Base-by-base conservation (phyloP, 495 filamentous ascomycete genomes). In the Cairneyella variabilis region DNA sequence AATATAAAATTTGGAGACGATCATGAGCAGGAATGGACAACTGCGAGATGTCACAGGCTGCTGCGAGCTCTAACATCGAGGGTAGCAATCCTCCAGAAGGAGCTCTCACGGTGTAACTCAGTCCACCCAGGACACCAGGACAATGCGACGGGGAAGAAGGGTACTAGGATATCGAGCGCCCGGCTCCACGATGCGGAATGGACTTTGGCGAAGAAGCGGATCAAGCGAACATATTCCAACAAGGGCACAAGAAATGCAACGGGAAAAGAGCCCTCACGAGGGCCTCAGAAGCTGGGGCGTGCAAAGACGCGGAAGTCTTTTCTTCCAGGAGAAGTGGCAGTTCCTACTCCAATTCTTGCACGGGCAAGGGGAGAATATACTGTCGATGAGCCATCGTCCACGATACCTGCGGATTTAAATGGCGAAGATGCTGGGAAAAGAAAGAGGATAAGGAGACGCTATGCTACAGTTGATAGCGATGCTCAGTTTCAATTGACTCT, bases 11-110 rank as follows among this genome's bases (percentile, higher is more conserved):
- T 51, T 7, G 41, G 22, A 6, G 42, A 26, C 1, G 57, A 63
- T 26, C 28, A 48, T 6, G 50, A 54, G n/a, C 62, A 69, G 40
- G 68, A 72, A 25, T 83, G 80, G 80, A 83, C 76, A 6, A 68
- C 78, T 8, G 73, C 78, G 16, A 62, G 78, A 52, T 84, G 80
- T 44, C 70, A 78, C 48, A 72, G 78, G 10, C 66, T 84, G 6
- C 67, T 84, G 20, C 72, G 79, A 25, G 78, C 78, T 14, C 62
- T 84, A 21, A 64, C 76, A 18, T 73, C 76, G 17, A 73, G 77
- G 27, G 71, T 84, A 18, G 60, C 72, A 51, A 69, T 75, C 8
- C 63, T 83, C 12, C 71, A 70, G 39, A 80, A 74, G 38, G 69
- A 74, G 11, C 34, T 53, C 38, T 1, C 22, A 21, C 26, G 34